phyloP scores from a whole-genome alignment of 108 stramenopile genomes.

The Nitzschia sp. region DNA sequence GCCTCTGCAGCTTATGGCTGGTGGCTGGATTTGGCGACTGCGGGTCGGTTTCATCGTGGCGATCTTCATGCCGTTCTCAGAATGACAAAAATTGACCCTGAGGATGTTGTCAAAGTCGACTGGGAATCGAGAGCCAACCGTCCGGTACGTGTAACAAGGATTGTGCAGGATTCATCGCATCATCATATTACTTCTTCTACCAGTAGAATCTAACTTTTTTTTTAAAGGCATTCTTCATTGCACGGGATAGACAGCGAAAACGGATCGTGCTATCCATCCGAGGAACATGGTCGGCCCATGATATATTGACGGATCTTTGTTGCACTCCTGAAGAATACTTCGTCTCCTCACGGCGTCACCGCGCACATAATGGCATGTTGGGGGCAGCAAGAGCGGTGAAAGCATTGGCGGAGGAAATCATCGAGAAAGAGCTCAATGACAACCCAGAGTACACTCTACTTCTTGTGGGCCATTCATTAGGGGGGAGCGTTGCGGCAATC shows the following conservation, averaged over 20 bases:
- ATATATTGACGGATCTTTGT: conserved; percentile 75
- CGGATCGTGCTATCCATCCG: conserved; percentile 60
- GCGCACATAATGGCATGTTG: conserved; percentile 79
- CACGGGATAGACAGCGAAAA: conserved; percentile 40
- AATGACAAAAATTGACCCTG: conserved; percentile 45
- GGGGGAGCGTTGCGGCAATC: conserved; percentile 67
- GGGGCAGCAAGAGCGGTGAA: conserved; percentile 52
- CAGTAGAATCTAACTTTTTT: neutral
- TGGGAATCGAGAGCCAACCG: conserved; percentile 58
- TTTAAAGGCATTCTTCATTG: conserved; percentile 53
- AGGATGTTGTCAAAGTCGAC: conserved; percentile 46
- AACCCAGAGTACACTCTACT: conserved; percentile 56
- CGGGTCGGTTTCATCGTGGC: conserved; percentile 54
- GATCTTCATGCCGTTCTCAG: conserved; percentile 44
- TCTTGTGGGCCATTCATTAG: conserved; percentile 70
- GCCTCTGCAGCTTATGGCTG: conserved; percentile 77
- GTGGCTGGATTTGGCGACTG: conserved; percentile 55
- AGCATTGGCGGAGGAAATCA: conserved; percentile 40
- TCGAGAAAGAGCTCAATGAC: conserved; percentile 43
- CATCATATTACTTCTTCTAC: neutral
- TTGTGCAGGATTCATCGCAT: neutral
- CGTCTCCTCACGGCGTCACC: neutral
- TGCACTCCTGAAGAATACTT: conserved; percentile 46
- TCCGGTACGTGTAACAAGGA: conserved; percentile 33
- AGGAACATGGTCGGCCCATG: conserved; percentile 66